Conservation (phyloP, 305 asterid genomes). For the Fraxinus ornus region DNA sequence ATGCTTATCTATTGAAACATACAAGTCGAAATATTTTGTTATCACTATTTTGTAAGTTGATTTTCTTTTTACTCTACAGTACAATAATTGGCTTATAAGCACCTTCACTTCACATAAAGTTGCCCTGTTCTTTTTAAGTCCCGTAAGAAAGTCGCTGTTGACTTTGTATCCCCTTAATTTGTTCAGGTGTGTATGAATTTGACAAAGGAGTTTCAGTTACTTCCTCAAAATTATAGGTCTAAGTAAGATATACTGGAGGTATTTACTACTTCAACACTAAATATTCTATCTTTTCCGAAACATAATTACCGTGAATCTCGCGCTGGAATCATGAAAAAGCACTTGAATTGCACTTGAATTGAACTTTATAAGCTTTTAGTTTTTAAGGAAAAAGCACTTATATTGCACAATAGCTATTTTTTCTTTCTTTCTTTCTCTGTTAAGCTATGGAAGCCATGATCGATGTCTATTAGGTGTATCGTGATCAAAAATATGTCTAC, state of each 20-base stretch:
- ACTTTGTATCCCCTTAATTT: slow-evolving; percentile 76
- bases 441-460: background rate
- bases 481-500: slow-evolving; percentile 7
- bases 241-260: slow-evolving; percentile 85
- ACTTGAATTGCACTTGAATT: background rate
- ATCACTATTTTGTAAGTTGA: background rate
- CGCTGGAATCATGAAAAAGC: background rate
- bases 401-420: background rate
- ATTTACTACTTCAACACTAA: background rate
- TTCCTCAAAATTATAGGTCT: slow-evolving; percentile 58
- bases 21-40: background rate
- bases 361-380: background rate
- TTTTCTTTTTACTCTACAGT: background rate
- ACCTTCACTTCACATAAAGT: background rate
- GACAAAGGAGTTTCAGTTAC: slow-evolving; percentile 70
- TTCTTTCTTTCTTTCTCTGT: background rate
- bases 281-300: slow-evolving; percentile 3
- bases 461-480: background rate
- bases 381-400: background rate
- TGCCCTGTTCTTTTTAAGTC: slow-evolving; percentile 43
- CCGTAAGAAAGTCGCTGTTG: slow-evolving; percentile 66
- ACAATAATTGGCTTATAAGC: background rate
- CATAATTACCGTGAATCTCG: background rate
- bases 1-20: background rate
- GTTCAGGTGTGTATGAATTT: slow-evolving; percentile 57